Evolutionary conservation across 1,284 basidiomycete species (phyloP).

Genomic region (Pseudozyma pruni): DNA sequence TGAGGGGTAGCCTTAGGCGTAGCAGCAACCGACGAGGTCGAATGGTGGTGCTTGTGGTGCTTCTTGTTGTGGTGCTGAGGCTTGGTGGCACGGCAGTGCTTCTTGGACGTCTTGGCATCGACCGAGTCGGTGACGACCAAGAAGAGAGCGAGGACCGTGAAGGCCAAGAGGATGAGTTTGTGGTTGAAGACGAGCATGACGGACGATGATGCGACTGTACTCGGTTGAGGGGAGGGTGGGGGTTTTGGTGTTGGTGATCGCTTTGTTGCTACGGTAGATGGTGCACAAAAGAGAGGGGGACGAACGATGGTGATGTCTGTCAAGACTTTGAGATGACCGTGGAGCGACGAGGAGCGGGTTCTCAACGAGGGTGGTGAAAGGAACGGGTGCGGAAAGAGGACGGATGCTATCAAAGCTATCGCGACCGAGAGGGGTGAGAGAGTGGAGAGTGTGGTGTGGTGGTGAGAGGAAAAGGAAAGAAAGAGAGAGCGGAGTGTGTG

Average conservation of each 20-base stretch:
- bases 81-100: conserved; percentile 37
- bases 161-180: conserved; percentile 37
- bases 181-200: conserved; percentile 42
- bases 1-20: too few relatives aligned
- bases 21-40: not conserved
- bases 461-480: not conserved
- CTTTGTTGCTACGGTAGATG: conserved; percentile 42
- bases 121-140: conserved; percentile 23
- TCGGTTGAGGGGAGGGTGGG: not conserved
- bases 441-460: conserved; percentile 6
- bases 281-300: conserved; percentile 3
- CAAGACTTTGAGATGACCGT: conserved; percentile 33
- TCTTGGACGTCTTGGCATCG: conserved; percentile 17
- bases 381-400: not conserved
- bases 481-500: not conserved
- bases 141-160: conserved; percentile 37
- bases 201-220: not conserved
- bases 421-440: conserved; percentile 1
- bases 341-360: conserved; percentile 3
- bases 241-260: conserved; percentile 1
- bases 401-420: conserved; percentile 48
- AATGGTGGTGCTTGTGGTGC: conserved; percentile 10
- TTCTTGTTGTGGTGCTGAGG: conserved; percentile 21
- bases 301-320: conserved; percentile 47
- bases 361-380: conserved; percentile 3